Percentiles rank a stretch among this genome's conserved stretches.
These are phyloP conservation scores for Lentinula edodes DNA, from an alignment of 768 basidiomycete genomes.

Conservation along the genomic window DNA sequence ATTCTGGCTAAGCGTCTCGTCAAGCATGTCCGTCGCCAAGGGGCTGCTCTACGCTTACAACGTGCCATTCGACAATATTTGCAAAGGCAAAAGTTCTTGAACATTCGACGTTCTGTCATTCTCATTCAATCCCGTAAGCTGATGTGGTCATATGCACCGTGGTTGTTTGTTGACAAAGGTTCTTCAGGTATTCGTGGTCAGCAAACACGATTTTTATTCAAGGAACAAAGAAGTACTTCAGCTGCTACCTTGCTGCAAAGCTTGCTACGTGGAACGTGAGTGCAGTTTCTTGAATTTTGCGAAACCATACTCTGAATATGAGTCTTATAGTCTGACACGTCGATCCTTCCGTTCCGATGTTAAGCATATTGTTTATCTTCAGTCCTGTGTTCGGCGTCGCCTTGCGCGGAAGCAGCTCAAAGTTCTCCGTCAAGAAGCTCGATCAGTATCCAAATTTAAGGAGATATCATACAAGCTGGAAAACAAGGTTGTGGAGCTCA, in stretches of 20 bases:
- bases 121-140: conserved; percentile 83
- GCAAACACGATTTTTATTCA: conserved; percentile 58
- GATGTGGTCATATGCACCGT: neutral
- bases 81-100: conserved; percentile 66
- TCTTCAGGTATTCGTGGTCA: conserved; percentile 68
- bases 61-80: conserved; percentile 63
- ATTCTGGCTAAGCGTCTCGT: conserved; percentile 70
- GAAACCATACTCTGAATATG: neutral
- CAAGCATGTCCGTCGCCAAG: conserved; percentile 63
- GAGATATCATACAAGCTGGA: conserved; percentile 96
- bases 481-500: conserved; percentile 99
- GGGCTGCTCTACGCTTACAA: conserved; percentile 75
- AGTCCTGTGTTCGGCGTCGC: conserved; percentile 88
- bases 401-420: conserved; percentile 84
- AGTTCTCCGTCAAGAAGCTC: conserved; percentile 81
- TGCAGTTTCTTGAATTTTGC: conserved; percentile 14
- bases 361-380: conserved; percentile 72
- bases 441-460: conserved; percentile 97
- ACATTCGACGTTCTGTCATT: conserved; percentile 55
- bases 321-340: conserved; percentile 45
- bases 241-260: conserved; percentile 78
- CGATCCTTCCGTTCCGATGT: conserved; percentile 55
- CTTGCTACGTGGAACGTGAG: conserved; percentile 85
- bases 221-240: conserved; percentile 44
- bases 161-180: neutral